Evolutionary conservation across 2,329 filamentous ascomycete species (phyloP).

Genomic region (Atkinsonella hypoxylon): DNA sequence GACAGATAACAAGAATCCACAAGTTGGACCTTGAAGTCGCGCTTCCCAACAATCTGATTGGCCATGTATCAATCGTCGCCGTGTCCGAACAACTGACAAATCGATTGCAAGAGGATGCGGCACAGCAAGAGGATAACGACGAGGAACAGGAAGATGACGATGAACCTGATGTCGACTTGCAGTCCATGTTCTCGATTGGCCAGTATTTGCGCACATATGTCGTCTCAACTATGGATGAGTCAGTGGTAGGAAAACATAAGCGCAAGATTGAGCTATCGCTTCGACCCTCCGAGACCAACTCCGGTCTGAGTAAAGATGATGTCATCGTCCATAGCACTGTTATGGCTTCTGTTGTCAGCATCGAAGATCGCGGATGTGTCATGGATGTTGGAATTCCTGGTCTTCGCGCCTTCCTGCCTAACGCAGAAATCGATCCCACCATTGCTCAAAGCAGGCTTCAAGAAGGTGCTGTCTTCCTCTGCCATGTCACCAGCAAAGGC

Average conservation of each 20-base stretch:
- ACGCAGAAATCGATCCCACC: slow-evolving; percentile 62
- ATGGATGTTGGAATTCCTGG: slow-evolving; percentile 78
- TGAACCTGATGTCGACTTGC: slow-evolving; percentile 55
- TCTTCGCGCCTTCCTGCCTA: slow-evolving; percentile 72
- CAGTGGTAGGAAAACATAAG: slow-evolving; percentile 50
- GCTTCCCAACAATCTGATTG: slow-evolving; percentile 84
- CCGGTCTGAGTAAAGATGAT: slow-evolving; percentile 58
- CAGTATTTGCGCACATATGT: slow-evolving; percentile 85
- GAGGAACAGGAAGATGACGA: slow-evolving; percentile 24
- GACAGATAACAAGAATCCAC: slow-evolving; percentile 73
- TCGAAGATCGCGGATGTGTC: slow-evolving; percentile 90
- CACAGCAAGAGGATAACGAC: slow-evolving; percentile 40
- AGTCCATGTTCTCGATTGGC: slow-evolving; percentile 64
- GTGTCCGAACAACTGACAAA: slow-evolving; percentile 70
- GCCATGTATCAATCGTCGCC: slow-evolving; percentile 84
- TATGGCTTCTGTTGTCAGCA: slow-evolving; percentile 78
- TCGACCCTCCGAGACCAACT: slow-evolving; percentile 67
- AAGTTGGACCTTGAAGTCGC: slow-evolving; percentile 67
- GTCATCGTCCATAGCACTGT: slow-evolving; percentile 65
- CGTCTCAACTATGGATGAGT: slow-evolving; percentile 60
- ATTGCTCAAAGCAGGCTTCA: slow-evolving; percentile 58
- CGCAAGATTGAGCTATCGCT: slow-evolving; percentile 81
- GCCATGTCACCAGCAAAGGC: slow-evolving; percentile 63
- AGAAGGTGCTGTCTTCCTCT: slow-evolving; percentile 76
- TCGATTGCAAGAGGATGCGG: slow-evolving; percentile 58